A percentile compares a stretch with the other conserved stretches of the same genome.
These are phyloP conservation scores for Penicillium coffeae DNA, from an alignment of 495 filamentous ascomycete genomes.

Conservation along the genomic window DNA sequence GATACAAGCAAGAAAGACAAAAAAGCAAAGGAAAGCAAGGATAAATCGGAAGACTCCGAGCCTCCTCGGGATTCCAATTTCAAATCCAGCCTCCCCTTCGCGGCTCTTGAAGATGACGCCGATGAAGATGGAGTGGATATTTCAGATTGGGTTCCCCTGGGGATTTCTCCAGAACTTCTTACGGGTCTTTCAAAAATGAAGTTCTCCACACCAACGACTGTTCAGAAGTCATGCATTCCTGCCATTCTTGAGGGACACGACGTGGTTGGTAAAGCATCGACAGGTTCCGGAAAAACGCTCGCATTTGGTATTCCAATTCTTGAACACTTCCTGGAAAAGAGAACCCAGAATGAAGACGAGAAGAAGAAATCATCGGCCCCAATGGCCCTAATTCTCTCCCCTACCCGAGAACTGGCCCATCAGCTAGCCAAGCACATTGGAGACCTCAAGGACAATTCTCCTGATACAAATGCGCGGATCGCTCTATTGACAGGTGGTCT, in stretches of 20 bases:
- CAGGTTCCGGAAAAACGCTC: slow-evolving; percentile 94
- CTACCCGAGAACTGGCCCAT: slow-evolving; percentile 89
- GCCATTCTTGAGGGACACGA: slow-evolving; percentile 81
- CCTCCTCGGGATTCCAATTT: slow-evolving; percentile 15
- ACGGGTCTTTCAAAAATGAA: slow-evolving; percentile 71
- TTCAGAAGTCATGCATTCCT: slow-evolving; percentile 75
- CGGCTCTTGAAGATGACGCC: slow-evolving; percentile 36
- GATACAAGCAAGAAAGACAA: slow-evolving; percentile 19
- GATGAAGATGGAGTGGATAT: slow-evolving; percentile 49
- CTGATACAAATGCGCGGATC: slow-evolving; percentile 59
- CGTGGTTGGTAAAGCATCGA: slow-evolving; percentile 92
- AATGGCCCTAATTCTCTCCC: slow-evolving; percentile 84
- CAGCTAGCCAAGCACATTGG: slow-evolving; percentile 81
- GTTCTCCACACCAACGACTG: slow-evolving; percentile 74
- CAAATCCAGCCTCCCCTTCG: slow-evolving; percentile 35
- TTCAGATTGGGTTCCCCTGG: slow-evolving; percentile 70
- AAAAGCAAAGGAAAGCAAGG: slow-evolving; percentile 22
- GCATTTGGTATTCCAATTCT: slow-evolving; percentile 71
- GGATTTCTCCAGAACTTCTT: slow-evolving; percentile 64
- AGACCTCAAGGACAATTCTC: slow-evolving; percentile 57
- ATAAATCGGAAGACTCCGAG: slow-evolving; percentile 30
- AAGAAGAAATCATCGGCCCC: slow-evolving; percentile 42
- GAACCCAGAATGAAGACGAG: slow-evolving; percentile 15
- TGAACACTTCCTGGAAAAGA: slow-evolving; percentile 42
- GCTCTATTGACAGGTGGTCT: slow-evolving; percentile 86